phyloP scores from a whole-genome alignment of 2,329 filamentous ascomycete species.

The Ascochyta koolunga region DNA sequence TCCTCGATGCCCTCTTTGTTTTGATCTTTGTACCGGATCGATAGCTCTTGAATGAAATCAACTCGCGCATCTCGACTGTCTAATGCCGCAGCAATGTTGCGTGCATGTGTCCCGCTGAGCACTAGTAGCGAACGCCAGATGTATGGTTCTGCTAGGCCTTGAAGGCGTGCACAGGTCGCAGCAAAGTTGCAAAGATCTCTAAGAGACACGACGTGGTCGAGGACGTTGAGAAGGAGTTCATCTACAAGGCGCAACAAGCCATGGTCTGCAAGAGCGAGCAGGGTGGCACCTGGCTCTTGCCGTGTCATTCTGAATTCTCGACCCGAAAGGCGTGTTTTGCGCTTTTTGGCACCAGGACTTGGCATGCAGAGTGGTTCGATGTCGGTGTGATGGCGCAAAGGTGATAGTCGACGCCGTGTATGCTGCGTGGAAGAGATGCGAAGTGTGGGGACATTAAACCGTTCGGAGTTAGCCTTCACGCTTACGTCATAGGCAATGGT shows the following conservation, averaged over 20 bases:
- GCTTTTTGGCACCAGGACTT: conserved; percentile 34
- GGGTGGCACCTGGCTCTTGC: conserved; percentile 21
- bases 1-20: conserved; percentile 37
- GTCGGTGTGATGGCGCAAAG: neutral
- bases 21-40: conserved; percentile 35
- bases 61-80: conserved; percentile 31
- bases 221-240: conserved; percentile 43
- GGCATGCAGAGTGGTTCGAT: conserved; percentile 25
- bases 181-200: conserved; percentile 37
- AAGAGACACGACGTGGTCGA: conserved; percentile 38
- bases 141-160: conserved; percentile 41
- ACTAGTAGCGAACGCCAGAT: conserved; percentile 42
- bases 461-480: neutral
- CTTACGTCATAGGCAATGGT: conserved; percentile 10
- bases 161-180: conserved; percentile 38
- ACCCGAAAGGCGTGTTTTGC: conserved; percentile 36
- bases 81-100: conserved; percentile 29
- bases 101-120: conserved; percentile 34
- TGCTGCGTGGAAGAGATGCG: neutral
- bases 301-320: conserved; percentile 29
- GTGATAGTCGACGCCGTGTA: neutral
- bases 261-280: conserved; percentile 20
- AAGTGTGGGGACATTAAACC: neutral
- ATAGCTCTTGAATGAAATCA: conserved; percentile 36
- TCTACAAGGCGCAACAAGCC: conserved; percentile 40